phyloP scores from a whole-genome alignment of 805 yeast genomes.

The Pachysolen tannophilus region DNA sequence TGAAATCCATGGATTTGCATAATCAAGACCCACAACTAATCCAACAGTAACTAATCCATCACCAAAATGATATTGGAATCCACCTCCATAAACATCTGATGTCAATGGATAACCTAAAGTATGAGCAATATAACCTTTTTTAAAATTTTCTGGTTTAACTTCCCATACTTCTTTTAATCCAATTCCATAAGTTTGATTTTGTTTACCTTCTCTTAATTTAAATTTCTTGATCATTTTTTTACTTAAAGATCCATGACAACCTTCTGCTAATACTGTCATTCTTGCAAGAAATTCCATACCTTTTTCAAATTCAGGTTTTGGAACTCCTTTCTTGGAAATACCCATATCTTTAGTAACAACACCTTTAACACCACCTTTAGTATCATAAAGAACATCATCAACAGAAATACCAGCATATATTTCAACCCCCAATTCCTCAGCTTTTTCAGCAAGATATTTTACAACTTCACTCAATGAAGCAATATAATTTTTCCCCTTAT shows the following conservation, averaged over 20 bases:
- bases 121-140: constrained; percentile 76
- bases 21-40: constrained; percentile 90
- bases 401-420: constrained; percentile 88
- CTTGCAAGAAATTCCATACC: constrained; percentile 97
- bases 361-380: constrained; percentile 64
- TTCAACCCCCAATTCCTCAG: constrained; percentile 92
- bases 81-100: constrained; percentile 83
- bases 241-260: constrained; percentile 94
- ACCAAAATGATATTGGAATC: constrained; percentile 95
- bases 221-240: constrained; percentile 68
- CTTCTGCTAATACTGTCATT: constrained; percentile 87
- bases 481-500: constrained; percentile 74
- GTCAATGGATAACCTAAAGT: constrained; percentile 83
- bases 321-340: constrained; percentile 61
- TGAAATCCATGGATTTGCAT: constrained; percentile 87
- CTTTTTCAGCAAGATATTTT: constrained; percentile 75
- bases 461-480: constrained; percentile 79
- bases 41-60: constrained; percentile 90
- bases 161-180: constrained; percentile 98
- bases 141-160: constrained; percentile 73
- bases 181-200: constrained; percentile 87
- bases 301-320: constrained; percentile 80
- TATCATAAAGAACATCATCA: constrained; percentile 60
- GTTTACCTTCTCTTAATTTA: constrained; percentile 53
- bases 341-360: constrained; percentile 96